phyloP scores from a whole-genome alignment of 2,329 filamentous ascomycete genomes.

The Scytalidium lignicola region DNA sequence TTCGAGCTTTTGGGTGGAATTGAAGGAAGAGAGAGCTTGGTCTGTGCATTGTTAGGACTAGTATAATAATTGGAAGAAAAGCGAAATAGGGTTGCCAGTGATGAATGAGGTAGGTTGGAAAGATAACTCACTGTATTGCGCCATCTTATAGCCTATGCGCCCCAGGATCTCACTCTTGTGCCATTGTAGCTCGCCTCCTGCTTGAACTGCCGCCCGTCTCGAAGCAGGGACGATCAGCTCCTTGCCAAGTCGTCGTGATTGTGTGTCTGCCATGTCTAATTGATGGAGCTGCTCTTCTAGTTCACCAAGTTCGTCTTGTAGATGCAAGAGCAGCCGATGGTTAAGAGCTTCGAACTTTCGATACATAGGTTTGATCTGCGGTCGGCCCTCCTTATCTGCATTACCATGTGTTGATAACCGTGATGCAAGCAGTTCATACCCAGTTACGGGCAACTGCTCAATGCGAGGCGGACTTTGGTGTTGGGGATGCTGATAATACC shows the following conservation, averaged over 20 bases:
- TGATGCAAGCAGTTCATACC: conserved; percentile 59
- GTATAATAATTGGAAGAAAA: no score
- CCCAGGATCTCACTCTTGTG: conserved; percentile 56
- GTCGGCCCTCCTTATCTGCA: conserved; percentile 14
- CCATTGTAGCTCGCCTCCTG: conserved; percentile 52
- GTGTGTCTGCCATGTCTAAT: conserved; percentile 57
- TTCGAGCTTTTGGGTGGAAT: conserved; percentile 43
- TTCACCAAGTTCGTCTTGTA: conserved; percentile 80
- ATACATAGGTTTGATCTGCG: conserved; percentile 57
- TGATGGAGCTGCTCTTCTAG: conserved; percentile 72
- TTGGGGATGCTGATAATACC: conserved; percentile 27
- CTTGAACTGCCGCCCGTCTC: conserved; percentile 45
- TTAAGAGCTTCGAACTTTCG: conserved; percentile 78
- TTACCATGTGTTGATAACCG: conserved; percentile 36
- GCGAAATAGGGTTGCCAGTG: neutral
- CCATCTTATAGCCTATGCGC: conserved; percentile 59
- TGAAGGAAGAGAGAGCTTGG: conserved; percentile 55
- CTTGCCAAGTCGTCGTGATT: conserved; percentile 23
- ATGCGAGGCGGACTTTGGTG: conserved; percentile 23
- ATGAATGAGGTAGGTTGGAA: conserved; percentile 1
- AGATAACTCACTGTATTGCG: conserved; percentile 56
- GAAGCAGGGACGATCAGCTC: conserved; percentile 50
- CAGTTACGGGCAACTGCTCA: conserved; percentile 43
- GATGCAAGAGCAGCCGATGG: conserved; percentile 73
- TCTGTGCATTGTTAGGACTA: conserved; percentile 32